Evolutionary conservation across 129 eudicot genomes (phyloP), one percentile per base, ranked within the genome.

Genomic region (Artemisia tridentata): DNA sequence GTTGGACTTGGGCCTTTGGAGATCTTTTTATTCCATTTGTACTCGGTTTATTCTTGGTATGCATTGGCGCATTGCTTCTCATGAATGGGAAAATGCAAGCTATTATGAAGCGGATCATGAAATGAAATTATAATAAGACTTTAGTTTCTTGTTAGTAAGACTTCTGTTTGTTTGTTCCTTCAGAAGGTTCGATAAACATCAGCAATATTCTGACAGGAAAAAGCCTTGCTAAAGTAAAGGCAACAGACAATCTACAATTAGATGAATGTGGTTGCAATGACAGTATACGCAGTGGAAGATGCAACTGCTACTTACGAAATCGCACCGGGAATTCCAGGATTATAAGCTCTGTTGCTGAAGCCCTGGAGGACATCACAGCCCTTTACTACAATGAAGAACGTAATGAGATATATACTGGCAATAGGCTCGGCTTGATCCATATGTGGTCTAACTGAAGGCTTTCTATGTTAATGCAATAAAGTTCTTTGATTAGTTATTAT

Each of bases 161-260:
- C 11, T 58, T 34, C 7, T 9, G 2, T 63, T 62, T 16, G 51
- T 38, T 34, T 34, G 1, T 38, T 63, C 15, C 41, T 41, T n/a
- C 51, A 31, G 68, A 17, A 19, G 50, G 46, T 7, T 62, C 21
- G n/a, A 62, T 31, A 14, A 31, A 62, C 34, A 62, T 34, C 67
- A 62, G 65, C 65, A 59, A 59, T 13, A 59, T 59, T 25, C 38
- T 59, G 38, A 59, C 65, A 25, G 43, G 65, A 5, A 59, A 59
- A 31, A 29, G 67, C 47, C 67, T 62, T 7, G 25, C 67, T 62
- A 62, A 62, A 62, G 48, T 62, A 34, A 34, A 0, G 14, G 67
- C 67, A 29, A 34, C 20, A 62, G 7, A 31, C 8, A 21, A 34
- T 62, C 21, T 62, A 11, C 48, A 11, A 5, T 3, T 29, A n/a